Conservation (phyloP, 2,329 filamentous ascomycete species). For the Eurotiales sp. region DNA sequence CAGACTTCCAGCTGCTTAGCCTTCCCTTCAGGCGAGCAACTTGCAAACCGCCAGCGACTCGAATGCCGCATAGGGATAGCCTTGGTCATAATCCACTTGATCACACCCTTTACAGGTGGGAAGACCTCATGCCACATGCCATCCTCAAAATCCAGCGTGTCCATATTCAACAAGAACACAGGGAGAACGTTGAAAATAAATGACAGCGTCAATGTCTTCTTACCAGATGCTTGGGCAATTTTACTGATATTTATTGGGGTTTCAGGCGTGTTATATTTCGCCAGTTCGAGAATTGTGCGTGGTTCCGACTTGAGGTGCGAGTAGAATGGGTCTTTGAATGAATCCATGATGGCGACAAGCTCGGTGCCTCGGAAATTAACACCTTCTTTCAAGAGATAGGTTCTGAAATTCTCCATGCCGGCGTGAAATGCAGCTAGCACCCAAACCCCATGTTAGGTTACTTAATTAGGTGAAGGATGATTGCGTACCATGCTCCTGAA, state of each 20-base stretch:
- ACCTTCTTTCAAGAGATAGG: neutral
- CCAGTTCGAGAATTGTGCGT: neutral
- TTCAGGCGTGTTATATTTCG: neutral
- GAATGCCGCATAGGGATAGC: neutral
- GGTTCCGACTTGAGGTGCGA: neutral
- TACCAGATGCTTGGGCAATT: neutral
- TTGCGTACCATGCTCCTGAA: neutral
- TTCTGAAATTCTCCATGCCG: neutral
- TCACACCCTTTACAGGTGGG: neutral
- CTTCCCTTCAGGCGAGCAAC: conserved; percentile 3
- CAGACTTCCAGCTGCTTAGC: conserved; percentile 1
- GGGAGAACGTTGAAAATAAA: conserved; percentile 2
- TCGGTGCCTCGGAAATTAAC: neutral
- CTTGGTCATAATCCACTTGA: neutral
- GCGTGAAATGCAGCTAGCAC: neutral
- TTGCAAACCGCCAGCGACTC: neutral
- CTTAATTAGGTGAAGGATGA: neutral
- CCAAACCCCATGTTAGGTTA: neutral
- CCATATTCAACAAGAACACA: conserved; percentile 1
- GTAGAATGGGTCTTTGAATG: conserved; percentile 4
- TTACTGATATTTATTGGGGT: neutral
- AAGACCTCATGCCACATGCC: conserved; percentile 3
- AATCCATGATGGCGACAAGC: conserved; percentile 1
- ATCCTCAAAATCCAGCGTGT: conserved; percentile 4
- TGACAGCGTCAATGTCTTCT: neutral